Evolutionary conservation across 73 alveolate genomes (phyloP), one percentile per base, ranked within the genome.

Genomic region (Paramecium tetraurelia): DNA sequence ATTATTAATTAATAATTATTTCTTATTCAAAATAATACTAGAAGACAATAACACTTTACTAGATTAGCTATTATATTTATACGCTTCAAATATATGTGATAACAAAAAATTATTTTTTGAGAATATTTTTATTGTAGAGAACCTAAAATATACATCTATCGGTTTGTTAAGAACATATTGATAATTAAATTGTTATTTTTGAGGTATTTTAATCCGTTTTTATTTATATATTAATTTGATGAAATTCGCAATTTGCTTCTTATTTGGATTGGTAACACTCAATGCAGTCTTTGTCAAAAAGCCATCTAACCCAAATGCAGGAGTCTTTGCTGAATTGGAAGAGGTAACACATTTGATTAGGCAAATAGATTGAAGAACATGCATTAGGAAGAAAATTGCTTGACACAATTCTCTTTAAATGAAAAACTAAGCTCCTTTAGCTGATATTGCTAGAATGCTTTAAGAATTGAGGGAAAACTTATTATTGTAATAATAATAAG

Each of bases 391-490:
- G 72, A 46, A 80, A 80, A 35, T 44, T 80, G n/a, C 72, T 80
- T 27, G 90, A 80, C 38, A 80, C 90, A 31, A 80, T 80, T 75
- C 90, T 22, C 57, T 80, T 8, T 80, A 80, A 80, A 44, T 80
- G 90, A 80, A 80, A 46, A 80, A 80, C 31, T 63, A 44, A 80
- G 90, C 90, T 14, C 90, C 90, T 20, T 80, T 80, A 33, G 90
- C 90, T 48, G 76, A 80, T 80, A 80, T 80, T 41, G 90, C 90
- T 18, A 80, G 57, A 80, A 80, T 80, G 90, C 72, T 80, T 41
- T 80, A 80, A 80, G 90, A 80, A 31, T 80, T 80, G 38, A 80
- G 90, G 46, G 90, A 80, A 80, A 80, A 80, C 90, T 46, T 44
- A n/a, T 27, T 80, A 14, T 24, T 80, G 24, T 18, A 80, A 80